Conservation (phyloP, 345 rosid genomes). For the Angophora floribunda region DNA sequence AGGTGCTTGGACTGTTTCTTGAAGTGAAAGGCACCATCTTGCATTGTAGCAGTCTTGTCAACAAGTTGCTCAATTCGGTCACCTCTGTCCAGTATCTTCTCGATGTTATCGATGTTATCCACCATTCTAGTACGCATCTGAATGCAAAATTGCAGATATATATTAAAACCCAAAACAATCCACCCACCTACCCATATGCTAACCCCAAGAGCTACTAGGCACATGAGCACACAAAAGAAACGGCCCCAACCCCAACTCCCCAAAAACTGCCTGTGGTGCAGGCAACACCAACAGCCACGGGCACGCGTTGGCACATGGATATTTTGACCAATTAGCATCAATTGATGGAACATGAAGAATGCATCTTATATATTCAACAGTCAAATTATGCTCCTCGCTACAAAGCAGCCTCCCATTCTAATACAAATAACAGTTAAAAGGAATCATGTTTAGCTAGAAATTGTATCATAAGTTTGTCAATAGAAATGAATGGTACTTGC, state of each 20-base stretch:
- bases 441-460: not conserved
- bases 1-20: conserved; percentile 94
- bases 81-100: conserved; percentile 95
- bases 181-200: not conserved
- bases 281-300: not conserved
- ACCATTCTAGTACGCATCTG: conserved; percentile 95
- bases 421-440: not conserved
- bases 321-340: not conserved
- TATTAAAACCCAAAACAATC: not conserved
- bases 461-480: not conserved
- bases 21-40: conserved; percentile 87
- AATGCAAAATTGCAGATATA: not conserved
- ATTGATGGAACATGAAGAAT: not conserved
- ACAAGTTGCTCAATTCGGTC: conserved; percentile 93
- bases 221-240: not conserved
- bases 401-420: not conserved
- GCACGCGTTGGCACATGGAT: not conserved
- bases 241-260: not conserved
- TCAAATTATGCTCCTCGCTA: not conserved
- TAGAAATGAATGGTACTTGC: conserved; percentile 12
- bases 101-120: conserved; percentile 93
- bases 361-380: not conserved
- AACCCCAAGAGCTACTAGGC: not conserved
- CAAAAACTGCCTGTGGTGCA: fast-evolving
- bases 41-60: conserved; percentile 95